Evolutionary conservation across 108 stramenopile genomes (phyloP).

Genomic region (Parietichytrium sp.): DNA sequence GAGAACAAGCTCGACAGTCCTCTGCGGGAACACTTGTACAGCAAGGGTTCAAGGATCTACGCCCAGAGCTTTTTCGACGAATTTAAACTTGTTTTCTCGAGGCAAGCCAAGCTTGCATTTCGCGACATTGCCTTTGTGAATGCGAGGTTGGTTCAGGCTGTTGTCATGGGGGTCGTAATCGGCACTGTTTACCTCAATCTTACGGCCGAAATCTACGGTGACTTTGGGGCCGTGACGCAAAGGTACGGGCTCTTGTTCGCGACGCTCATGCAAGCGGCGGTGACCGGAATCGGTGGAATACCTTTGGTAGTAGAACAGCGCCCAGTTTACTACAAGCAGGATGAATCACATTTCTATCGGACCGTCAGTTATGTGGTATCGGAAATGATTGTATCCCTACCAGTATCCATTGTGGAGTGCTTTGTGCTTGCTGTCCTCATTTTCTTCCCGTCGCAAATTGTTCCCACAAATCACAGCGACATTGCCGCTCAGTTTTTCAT

Average conservation of each 20-base stretch:
- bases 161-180: slow-evolving; percentile 24
- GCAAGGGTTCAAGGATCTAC: slow-evolving; percentile 53
- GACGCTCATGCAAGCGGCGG: background rate
- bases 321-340: background rate
- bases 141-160: background rate
- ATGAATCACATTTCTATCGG: background rate
- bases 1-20: background rate
- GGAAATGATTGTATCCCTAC: background rate
- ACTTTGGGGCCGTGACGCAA: background rate
- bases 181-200: slow-evolving; percentile 26
- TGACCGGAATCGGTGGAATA: background rate
- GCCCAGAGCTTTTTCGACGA: background rate
- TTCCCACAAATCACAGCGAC: background rate
- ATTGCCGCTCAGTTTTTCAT: background rate
- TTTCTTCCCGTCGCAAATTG: background rate
- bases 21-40: background rate
- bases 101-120: background rate
- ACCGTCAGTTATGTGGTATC: background rate
- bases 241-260: background rate
- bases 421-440: background rate
- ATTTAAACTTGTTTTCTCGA: background rate
- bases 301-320: background rate
- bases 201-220: no score
- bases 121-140: slow-evolving; percentile 24
- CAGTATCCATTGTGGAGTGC: background rate